phyloP scores from a whole-genome alignment of 2,329 filamentous ascomycete genomes.

The Arachnopeziza araneosa region DNA sequence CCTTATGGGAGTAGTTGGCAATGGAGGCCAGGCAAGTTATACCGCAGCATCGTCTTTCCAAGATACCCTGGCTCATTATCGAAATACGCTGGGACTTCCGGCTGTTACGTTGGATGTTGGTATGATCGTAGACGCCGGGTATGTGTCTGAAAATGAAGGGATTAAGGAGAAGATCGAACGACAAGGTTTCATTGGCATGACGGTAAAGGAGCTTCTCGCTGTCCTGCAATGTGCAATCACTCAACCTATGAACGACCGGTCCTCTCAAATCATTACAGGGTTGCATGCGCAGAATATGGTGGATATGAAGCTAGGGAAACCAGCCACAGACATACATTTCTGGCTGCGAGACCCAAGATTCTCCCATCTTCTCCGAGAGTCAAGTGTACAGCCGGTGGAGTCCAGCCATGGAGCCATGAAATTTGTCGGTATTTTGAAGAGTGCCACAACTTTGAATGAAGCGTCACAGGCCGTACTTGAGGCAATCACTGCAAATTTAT shows the following conservation, averaged over 20 bases:
- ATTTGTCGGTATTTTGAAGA: background rate
- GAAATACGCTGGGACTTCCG: conserved; percentile 5
- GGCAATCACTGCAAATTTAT: background rate
- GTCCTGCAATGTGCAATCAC: conserved; percentile 23
- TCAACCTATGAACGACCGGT: background rate
- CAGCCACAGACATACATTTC: background rate
- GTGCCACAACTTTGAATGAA: background rate
- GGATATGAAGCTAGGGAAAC: background rate
- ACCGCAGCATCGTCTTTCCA: conserved; percentile 27
- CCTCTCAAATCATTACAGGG: background rate
- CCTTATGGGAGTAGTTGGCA: conserved; percentile 14
- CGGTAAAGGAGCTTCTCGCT: conserved; percentile 12
- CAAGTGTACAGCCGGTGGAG: background rate
- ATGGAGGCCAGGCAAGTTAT: conserved; percentile 11
- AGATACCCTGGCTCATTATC: conserved; percentile 10
- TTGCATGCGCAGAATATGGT: background rate
- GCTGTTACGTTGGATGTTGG: conserved; percentile 13
- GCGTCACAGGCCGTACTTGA: background rate
- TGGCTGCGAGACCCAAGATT: background rate
- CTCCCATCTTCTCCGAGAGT: background rate
- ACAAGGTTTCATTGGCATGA: conserved; percentile 14
- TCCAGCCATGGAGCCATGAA: background rate
- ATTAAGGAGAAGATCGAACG: background rate
- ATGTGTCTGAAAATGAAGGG: conserved; percentile 18
- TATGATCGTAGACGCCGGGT: conserved; percentile 6